Base-by-base conservation (phyloP, 1,139 yeast genomes). In the Yamadazyma dushanensis region DNA sequence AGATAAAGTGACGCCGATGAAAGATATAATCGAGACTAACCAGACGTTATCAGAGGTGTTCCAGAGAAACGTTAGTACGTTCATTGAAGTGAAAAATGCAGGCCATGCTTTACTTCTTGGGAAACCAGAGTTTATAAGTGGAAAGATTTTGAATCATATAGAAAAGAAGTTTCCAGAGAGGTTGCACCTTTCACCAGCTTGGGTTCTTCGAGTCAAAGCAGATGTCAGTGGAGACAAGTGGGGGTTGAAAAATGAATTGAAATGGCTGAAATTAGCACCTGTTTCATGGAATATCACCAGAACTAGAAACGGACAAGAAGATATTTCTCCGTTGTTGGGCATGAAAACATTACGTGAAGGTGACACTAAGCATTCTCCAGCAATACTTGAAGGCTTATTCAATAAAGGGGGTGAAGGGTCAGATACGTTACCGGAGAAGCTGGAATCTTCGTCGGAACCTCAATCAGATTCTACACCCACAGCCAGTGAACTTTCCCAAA, bases 301-400 rank as follows among this genome's bases (percentile, higher is more conserved):
- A 9, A 53, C 63, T 4, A 64, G 78, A 27, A 40, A 39, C 4
- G 38, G 37, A 8, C 61, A 60, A 7, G 32, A 36, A 2, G 75
- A 66, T 5, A 52, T 61, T 1, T 63, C 83, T 1, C 78, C 76
- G 7, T 60, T 84, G 34, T 51, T 83, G 16, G 90, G 87, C 1
- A 82, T 84, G 88, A 84, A 84, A 51, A 84, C 92, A 0, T 61
- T 83, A 29, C 63, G 90, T 28, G 85, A 83, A 50, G 78, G 75
- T 14, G 92, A 84, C 53, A 48, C 54, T 0, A 58, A 46, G 14
- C 92, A 83, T 54, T 79, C 83, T 29, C 92, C 94, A 0, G 38
- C 39, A 2, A 50, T 57, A 1, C 57, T 84, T 35, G 90, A 83
- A 50, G 46, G 49, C 4, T 41, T 47, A 2, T 78, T 78, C 46